These are phyloP conservation scores for Dendrostoma leiphaemia DNA, from an alignment of 2,329 filamentous ascomycete genomes.

Conservation along the genomic window DNA sequence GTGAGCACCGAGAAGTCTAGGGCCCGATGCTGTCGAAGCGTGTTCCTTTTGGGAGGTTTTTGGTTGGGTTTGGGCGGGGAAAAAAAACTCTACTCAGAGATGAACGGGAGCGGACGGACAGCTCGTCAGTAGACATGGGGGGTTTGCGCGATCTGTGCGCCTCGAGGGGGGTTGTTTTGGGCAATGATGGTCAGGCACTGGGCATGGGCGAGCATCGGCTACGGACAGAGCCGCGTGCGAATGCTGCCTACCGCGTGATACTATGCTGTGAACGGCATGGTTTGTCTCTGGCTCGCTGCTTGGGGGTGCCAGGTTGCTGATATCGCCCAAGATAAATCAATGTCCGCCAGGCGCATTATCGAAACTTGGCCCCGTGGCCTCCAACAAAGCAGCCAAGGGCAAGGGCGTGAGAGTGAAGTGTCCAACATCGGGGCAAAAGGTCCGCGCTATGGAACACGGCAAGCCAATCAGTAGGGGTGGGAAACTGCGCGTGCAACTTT, in stretches of 20 bases:
- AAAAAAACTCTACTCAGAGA: not conserved
- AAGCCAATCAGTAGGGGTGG: not conserved
- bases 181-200: constrained; percentile 6
- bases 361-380: too few species aligned
- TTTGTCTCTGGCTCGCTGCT: not conserved
- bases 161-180: too few species aligned
- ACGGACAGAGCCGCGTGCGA: not conserved
- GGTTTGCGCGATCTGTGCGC: too few species aligned
- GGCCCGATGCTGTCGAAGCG: too few species aligned
- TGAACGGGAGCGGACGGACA: too few species aligned
- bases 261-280: not conserved
- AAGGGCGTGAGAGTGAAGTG: not conserved
- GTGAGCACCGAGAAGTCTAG: too few species aligned
- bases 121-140: not conserved
- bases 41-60: not conserved
- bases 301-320: too few species aligned
- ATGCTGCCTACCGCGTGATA: too few species aligned
- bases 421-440: not conserved
- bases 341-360: too few species aligned
- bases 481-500: too few species aligned
- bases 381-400: not conserved
- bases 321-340: too few species aligned
- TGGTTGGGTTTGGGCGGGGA: not conserved
- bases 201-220: not conserved
- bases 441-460: not conserved